Evolutionary conservation across 768 basidiomycete species (phyloP), one percentile per base, ranked within the genome.

Genomic region (Phallus indusiatus): DNA sequence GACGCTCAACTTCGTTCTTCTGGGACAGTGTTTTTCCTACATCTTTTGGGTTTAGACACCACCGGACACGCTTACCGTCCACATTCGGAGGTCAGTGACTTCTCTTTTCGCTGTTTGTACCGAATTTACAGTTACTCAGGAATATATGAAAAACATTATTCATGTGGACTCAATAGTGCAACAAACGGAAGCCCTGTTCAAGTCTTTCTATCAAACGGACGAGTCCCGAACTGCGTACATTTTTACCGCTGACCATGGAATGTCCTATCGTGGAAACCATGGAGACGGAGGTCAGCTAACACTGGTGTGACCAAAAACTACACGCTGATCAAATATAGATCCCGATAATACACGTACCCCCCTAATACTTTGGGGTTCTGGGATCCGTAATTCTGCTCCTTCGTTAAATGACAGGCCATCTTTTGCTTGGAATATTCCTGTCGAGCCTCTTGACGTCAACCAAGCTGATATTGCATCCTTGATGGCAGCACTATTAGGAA

Each of bases 191-290:
- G 64, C 71, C 37, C 74, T 90, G 2, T 67, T 93, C 20, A 67
- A 70, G 0, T 74, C 81, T 5, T 92, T 87, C 67, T 93, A 83
- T 64, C 65, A 72, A 34, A 86, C 89, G 60, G 72, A 81, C 20
- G 80, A 85, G 57, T 91, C 89, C 0, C 47, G 48, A 34, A 59
- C 57, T 18, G 57, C 57, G 3, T 92, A 78, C 66, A 71, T 93
- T 34, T 93, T 90, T 68, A 93, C 88, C 1, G 88, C 91, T 0
- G 91, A 94, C 68, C 91, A 94, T 67, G 91, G 91, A 9, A 94
- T 94, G 91, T 88, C 87, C 4, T 80, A 76, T 34, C 86, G 90
- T 56, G 91, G 91, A 12, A 93, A 92, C 66, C 91, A 94, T 60
- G 91, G 91, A 4, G 91, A 94, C 61, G 91, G 91, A 37, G 84